phyloP scores from a whole-genome alignment of 805 yeast species.

The Cyberlindnera americana region DNA sequence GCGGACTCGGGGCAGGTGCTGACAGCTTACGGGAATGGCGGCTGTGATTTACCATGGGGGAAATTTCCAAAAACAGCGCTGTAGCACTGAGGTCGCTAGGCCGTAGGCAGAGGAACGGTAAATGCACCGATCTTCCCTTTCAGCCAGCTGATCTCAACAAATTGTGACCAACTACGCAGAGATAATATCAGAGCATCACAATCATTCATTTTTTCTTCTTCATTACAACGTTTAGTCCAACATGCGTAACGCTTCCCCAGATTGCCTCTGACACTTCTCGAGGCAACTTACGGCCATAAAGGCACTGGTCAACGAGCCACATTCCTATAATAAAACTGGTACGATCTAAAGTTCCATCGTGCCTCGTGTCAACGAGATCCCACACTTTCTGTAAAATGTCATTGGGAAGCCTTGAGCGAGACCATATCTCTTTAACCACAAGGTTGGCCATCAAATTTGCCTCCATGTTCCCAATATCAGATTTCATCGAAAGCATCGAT shows the following conservation, averaged over 20 bases:
- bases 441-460: constrained; percentile 32
- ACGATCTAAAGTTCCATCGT: constrained; percentile 73
- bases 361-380: constrained; percentile 63
- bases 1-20: too few relatives aligned
- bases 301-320: constrained; percentile 96
- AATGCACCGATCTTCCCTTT: too few relatives aligned
- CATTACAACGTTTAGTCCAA: constrained; percentile 35
- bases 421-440: constrained; percentile 79
- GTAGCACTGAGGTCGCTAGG: too few relatives aligned
- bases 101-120: too few relatives aligned
- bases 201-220: constrained; percentile 17
- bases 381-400: constrained; percentile 61
- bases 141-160: too few relatives aligned
- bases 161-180: too few relatives aligned
- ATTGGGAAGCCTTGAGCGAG: constrained; percentile 65
- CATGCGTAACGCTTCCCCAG: constrained; percentile 72
- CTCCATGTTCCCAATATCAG: constrained; percentile 13
- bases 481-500: constrained; percentile 28
- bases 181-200: too few relatives aligned
- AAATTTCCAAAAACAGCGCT: too few relatives aligned
- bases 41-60: background rate
- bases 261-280: constrained; percentile 58
- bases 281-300: constrained; percentile 91
- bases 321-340: constrained; percentile 91
- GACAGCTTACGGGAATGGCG: background rate